Conservation (phyloP, 148 eudicot genomes). For the Rhododendron kiyosumense region DNA sequence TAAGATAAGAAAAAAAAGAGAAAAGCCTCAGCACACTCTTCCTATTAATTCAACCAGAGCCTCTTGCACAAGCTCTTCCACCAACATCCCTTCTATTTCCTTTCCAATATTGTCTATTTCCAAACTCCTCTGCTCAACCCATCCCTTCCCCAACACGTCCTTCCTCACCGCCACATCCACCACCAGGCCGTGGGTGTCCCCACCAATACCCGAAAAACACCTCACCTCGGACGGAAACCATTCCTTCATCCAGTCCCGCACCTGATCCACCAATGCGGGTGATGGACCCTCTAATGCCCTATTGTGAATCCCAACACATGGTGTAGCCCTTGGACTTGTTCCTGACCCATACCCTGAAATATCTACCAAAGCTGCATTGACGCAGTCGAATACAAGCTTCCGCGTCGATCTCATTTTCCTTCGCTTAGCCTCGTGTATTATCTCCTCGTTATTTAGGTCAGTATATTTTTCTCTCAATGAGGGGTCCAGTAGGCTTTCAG, state of each 20-base stretch:
- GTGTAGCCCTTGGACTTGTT: conserved; percentile 15
- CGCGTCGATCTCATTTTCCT: conserved; percentile 54
- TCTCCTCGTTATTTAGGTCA: conserved; percentile 46
- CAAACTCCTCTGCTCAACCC: conserved; percentile 45
- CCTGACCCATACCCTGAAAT: conserved; percentile 28
- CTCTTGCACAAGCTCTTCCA: conserved; percentile 77
- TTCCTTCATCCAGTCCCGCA: conserved; percentile 62
- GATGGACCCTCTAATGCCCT: conserved; percentile 7
- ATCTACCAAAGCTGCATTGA: conserved; percentile 58
- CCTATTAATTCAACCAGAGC: conserved; percentile 54
- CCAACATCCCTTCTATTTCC: conserved; percentile 67
- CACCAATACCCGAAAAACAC: conserved; percentile 29
- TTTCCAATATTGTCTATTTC: conserved; percentile 50
- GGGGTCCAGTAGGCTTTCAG: conserved; percentile 77
- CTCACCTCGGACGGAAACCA: conserved; percentile 44
- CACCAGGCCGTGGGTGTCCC: conserved; percentile 49
- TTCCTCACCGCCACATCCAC: conserved; percentile 60
- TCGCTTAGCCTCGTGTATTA: conserved; percentile 46
- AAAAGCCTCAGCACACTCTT: conserved; percentile 25
- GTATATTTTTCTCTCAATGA: conserved; percentile 55
- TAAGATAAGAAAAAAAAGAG: neutral
- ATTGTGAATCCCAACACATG: conserved; percentile 4
- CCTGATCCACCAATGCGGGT: conserved; percentile 33
- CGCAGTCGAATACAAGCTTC: conserved; percentile 84
- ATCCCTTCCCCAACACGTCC: conserved; percentile 69